These are phyloP conservation scores for Striga asiatica DNA, from an alignment of 257 asterid genomes.

Conservation along the genomic window DNA sequence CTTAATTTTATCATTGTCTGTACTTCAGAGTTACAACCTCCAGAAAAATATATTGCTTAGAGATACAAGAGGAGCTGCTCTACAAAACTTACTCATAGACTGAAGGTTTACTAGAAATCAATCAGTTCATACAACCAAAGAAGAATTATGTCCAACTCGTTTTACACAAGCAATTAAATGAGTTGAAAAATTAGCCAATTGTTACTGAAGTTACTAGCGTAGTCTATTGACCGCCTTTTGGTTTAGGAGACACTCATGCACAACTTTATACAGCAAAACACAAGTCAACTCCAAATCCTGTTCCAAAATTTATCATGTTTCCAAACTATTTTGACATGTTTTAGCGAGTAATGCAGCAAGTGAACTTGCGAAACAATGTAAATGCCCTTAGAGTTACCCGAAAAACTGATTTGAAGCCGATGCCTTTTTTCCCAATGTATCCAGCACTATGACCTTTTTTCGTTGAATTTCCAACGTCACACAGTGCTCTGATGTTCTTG, in stretches of 20 bases:
- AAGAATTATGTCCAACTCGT: background rate
- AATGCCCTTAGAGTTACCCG: constrained; percentile 49
- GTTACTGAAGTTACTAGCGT: background rate
- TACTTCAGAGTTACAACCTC: background rate
- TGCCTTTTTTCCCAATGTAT: constrained; percentile 98
- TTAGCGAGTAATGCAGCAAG: constrained; percentile 14
- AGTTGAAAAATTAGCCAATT: background rate
- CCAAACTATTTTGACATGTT: background rate
- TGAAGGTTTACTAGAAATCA: background rate
- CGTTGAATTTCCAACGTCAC: constrained; percentile 95
- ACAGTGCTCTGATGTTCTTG: constrained; percentile 78
- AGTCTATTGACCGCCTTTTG: background rate
- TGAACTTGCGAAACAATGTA: constrained; percentile 2
- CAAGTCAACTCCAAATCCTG: background rate
- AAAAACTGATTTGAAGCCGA: constrained; percentile 97
- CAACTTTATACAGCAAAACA: background rate
- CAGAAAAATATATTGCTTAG: background rate
- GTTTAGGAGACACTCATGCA: constrained; percentile 2
- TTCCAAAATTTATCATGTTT: background rate
- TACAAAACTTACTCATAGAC: constrained; percentile 4
- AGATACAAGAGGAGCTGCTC: constrained; percentile 6
- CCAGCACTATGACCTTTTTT: constrained; percentile 59
- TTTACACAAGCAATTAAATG: background rate
- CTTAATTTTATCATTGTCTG: background rate
- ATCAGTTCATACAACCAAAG: background rate